Base-by-base conservation (phyloP, 805 yeast genomes). In the Diddensiella santjacobensis region DNA sequence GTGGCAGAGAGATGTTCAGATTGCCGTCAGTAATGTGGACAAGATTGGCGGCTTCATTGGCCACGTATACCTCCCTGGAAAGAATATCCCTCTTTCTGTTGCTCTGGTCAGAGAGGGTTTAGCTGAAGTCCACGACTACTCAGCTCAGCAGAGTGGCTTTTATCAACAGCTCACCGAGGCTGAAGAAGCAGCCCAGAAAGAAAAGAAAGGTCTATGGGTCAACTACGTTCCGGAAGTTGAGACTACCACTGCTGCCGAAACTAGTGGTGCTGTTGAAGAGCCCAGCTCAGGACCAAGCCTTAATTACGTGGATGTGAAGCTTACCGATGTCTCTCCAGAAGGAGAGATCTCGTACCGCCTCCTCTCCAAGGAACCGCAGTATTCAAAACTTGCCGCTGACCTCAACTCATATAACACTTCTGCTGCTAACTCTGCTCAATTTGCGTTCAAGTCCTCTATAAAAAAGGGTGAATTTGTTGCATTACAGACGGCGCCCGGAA, bases 41-140 rank as follows among this genome's bases (percentile, higher is more conserved):
- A 84, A 81, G 60, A 72, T 82, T 48, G 96, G 96, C 49, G 87
- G 85, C 0, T 88, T 88, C 60, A 79, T 86, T 59, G 93, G 95
- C 41, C 79, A 81, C 58, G 58, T 86, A 44, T 84, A 69, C 60
- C 59, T 79, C 8, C 76, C 75, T 11, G 73, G 79, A 1, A 71
- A 71, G 40, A 69, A 71, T 24, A 56, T 63, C 26, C 89, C 87
- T 19, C 72, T 80, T 53, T 90, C 84, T 58, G 68, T 73, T 11
- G 64, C 69, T 18, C 70, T 87, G 45, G 69, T 84, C 49, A 71
- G 72, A 24, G 75, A 76, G 45, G 96, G 96, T 2, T 73, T 77
- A 47, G 85, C 78, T 20, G 72, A 77, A 54, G 66, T 79, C 10
- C 91, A 87, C 58, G 87, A 77, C 44, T 74, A 77, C 44, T 83